These are phyloP conservation scores for Epichloe sylvatica DNA, from an alignment of 2,329 filamentous ascomycete genomes.

Conservation along the genomic window DNA sequence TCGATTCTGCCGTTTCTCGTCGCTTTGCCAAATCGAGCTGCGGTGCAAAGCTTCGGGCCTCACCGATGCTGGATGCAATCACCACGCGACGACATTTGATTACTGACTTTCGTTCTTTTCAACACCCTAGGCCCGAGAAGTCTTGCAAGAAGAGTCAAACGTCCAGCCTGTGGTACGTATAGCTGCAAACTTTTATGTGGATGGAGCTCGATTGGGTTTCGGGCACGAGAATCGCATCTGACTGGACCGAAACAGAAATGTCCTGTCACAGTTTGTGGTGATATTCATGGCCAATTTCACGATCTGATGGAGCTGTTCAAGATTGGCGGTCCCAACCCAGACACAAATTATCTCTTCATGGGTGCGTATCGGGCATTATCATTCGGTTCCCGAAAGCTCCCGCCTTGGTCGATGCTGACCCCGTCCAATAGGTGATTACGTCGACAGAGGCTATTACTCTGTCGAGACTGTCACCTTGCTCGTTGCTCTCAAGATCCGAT, in stretches of 20 bases:
- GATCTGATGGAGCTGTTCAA: slow-evolving; percentile 99
- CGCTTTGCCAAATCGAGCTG: background rate
- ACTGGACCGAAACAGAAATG: slow-evolving; percentile 55
- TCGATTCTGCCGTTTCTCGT: background rate
- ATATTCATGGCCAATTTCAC: slow-evolving; percentile 98
- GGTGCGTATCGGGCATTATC: slow-evolving; percentile 38
- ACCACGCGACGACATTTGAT: background rate
- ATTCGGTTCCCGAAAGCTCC: too few relatives aligned
- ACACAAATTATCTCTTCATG: slow-evolving; percentile 99
- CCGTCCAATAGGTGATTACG: slow-evolving; percentile 67
- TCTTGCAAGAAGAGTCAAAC: slow-evolving; percentile 94
- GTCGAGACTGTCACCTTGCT: slow-evolving; percentile 96
- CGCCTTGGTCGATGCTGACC: slow-evolving; percentile 1
- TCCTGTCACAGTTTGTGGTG: slow-evolving; percentile 94
- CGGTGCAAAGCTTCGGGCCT: background rate
- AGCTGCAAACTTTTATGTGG: background rate
- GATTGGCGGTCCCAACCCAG: slow-evolving; percentile 93
- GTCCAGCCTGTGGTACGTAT: slow-evolving; percentile 87
- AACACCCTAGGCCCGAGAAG: slow-evolving; percentile 64
- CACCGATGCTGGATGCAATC: background rate
- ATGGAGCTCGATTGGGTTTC: background rate
- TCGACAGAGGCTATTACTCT: slow-evolving; percentile 97
- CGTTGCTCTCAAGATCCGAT: slow-evolving; percentile 93
- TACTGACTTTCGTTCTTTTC: slow-evolving; percentile 16
- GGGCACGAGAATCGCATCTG: slow-evolving; percentile 2